A percentile compares a stretch with the other conserved stretches of the same genome.
These are phyloP conservation scores for Aspergillus tubingensis DNA, from an alignment of 2,329 filamentous ascomycete species.

Conservation along the genomic window DNA sequence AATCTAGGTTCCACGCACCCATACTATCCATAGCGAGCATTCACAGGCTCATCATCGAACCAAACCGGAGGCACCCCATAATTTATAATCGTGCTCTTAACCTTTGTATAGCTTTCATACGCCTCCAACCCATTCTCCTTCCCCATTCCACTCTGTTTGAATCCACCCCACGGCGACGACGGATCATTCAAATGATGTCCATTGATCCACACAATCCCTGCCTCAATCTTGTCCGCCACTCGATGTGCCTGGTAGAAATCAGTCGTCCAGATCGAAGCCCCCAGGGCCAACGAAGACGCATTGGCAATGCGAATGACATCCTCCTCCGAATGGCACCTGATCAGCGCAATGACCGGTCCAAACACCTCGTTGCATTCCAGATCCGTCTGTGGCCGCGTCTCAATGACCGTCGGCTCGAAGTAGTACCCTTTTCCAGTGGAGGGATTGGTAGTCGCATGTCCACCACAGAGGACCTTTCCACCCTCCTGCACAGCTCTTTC, in stretches of 20 bases:
- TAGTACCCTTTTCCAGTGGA: conserved; percentile 56
- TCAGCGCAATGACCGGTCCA: conserved; percentile 53
- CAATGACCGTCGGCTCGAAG: conserved; percentile 51
- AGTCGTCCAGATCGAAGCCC: conserved; percentile 54
- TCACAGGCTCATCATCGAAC: conserved; percentile 61
- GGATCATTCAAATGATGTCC: conserved; percentile 71
- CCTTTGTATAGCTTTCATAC: conserved; percentile 58
- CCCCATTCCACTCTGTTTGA: conserved; percentile 66
- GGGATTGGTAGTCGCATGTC: conserved; percentile 39
- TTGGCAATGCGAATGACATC: conserved; percentile 53
- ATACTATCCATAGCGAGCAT: conserved; percentile 62
- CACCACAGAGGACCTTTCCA: conserved; percentile 50
- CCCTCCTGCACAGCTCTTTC: conserved; percentile 41
- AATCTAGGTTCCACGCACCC: background rate
- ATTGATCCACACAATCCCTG: conserved; percentile 52
- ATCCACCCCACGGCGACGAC: conserved; percentile 69
- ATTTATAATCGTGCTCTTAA: conserved; percentile 55
- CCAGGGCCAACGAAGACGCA: conserved; percentile 53
- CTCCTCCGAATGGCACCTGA: conserved; percentile 50
- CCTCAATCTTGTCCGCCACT: conserved; percentile 50
- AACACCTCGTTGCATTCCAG: conserved; percentile 50
- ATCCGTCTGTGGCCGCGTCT: conserved; percentile 21
- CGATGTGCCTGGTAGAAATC: conserved; percentile 53
- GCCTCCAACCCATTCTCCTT: conserved; percentile 72
- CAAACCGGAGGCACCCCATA: conserved; percentile 67